Percentiles rank a stretch among this genome's conserved stretches.
Conservation (phyloP, 768 basidiomycete species). For the Hydnomerulius pinastri region DNA sequence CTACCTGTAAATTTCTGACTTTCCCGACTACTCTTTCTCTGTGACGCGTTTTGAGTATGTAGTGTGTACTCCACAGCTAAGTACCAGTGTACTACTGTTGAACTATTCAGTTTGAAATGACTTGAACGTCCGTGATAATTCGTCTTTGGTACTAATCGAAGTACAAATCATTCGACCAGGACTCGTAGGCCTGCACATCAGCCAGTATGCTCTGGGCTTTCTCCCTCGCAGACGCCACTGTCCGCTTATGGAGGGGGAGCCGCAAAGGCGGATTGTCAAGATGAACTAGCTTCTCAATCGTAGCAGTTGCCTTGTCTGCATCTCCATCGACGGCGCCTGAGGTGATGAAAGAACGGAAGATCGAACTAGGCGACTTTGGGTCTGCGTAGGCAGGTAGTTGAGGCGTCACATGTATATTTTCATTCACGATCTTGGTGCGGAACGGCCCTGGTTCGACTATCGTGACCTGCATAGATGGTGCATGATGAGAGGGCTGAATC, state of each 20-base stretch:
- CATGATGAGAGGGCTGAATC: not conserved
- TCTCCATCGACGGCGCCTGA: slow-evolving; percentile 4
- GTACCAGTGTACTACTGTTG: not conserved
- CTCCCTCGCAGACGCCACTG: not conserved
- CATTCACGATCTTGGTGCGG: slow-evolving; percentile 9
- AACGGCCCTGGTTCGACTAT: slow-evolving; percentile 10
- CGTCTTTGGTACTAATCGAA: not conserved
- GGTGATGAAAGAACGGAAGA: not conserved
- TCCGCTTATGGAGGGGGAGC: slow-evolving; percentile 6
- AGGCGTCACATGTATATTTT: not conserved
- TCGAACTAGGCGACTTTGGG: slow-evolving; percentile 3
- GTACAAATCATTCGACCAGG: slow-evolving; percentile 11
- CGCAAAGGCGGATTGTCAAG: slow-evolving; percentile 9
- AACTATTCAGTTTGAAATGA: not conserved
- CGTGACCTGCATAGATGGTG: slow-evolving; percentile 1
- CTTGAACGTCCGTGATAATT: not conserved
- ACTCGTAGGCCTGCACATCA: slow-evolving; percentile 1
- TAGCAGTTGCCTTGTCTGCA: slow-evolving; percentile 5
- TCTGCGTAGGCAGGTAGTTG: slow-evolving; percentile 7
- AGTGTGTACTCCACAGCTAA: not conserved
- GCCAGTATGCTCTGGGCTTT: slow-evolving; percentile 1
- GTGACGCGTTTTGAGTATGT: not conserved
- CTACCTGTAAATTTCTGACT: slow-evolving; percentile 47
- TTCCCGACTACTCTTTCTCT: not conserved
- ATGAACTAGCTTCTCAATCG: slow-evolving; percentile 6